Evolutionary conservation across 495 filamentous ascomycete genomes (phyloP).

Genomic region (Pyrenula massariospora): DNA sequence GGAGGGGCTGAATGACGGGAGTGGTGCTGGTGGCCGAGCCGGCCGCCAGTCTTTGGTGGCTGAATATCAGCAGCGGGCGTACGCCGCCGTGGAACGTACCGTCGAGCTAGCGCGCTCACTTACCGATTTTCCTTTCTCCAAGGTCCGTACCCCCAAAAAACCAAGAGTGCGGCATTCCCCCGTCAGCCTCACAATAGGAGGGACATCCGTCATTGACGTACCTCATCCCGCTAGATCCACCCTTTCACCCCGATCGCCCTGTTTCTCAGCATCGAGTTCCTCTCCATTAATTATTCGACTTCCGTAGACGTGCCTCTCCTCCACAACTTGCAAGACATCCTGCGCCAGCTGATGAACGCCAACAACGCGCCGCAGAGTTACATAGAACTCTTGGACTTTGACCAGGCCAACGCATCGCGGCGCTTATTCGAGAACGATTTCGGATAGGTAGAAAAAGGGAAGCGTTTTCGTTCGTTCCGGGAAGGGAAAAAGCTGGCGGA

Average conservation of each 20-base stretch:
- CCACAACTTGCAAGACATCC: background rate
- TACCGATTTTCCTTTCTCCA: constrained; percentile 30
- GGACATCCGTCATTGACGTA: background rate
- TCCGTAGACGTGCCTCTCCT: background rate
- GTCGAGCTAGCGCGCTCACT: constrained; percentile 25
- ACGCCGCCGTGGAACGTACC: constrained; percentile 26
- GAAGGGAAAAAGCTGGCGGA: background rate
- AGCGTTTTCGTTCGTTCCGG: background rate
- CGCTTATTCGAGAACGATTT: background rate
- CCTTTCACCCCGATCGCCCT: constrained; percentile 8
- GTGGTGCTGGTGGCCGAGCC: background rate
- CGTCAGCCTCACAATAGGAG: background rate
- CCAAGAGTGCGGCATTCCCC: background rate
- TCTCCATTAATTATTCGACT: background rate
- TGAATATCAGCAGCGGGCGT: constrained; percentile 22
- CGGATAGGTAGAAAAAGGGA: background rate
- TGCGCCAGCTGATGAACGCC: background rate
- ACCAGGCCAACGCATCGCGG: background rate
- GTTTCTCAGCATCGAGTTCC: constrained; percentile 7
- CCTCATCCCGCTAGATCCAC: constrained; percentile 4
- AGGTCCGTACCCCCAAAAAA: constrained; percentile 5
- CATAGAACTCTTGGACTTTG: background rate
- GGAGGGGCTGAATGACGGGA: constrained; percentile 1
- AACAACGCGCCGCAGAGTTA: background rate
- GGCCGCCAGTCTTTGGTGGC: constrained; percentile 4